Percentiles rank a stretch among this genome's conserved stretches.
Conservation (phyloP, 2,329 filamentous ascomycete species). For the Xylaria sp. region DNA sequence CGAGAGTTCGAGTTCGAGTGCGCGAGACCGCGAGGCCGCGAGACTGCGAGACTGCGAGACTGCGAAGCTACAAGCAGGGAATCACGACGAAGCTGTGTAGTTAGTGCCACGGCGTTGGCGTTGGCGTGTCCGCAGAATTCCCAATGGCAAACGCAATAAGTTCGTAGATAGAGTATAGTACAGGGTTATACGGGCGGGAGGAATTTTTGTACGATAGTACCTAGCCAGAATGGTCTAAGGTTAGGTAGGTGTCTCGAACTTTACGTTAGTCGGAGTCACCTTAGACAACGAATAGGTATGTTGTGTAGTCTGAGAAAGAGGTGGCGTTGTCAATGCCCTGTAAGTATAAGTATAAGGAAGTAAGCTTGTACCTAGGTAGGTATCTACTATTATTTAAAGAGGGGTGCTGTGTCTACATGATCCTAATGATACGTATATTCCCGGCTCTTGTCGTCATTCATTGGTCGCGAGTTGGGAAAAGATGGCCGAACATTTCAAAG, state of each 20-base stretch:
- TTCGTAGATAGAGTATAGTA: background rate
- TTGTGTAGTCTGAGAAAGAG: background rate
- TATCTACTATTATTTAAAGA: background rate
- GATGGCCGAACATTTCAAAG: background rate
- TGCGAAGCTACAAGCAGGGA: too few species aligned
- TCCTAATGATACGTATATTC: background rate
- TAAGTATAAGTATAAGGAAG: too few species aligned
- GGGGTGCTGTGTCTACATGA: background rate
- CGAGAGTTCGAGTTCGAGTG: background rate
- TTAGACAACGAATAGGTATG: background rate
- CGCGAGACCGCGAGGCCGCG: background rate
- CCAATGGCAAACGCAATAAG: background rate
- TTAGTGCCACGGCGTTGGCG: background rate
- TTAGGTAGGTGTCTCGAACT: background rate
- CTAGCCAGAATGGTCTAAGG: background rate
- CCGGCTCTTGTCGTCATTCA: background rate
- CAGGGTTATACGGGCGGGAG: background rate
- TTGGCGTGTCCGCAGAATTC: background rate
- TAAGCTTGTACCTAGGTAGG: background rate
- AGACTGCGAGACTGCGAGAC: too few species aligned
- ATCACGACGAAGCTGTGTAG: background rate
- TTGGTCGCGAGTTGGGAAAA: background rate
- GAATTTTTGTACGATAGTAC: background rate
- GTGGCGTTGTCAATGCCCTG: background rate
- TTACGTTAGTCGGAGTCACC: slow-evolving; percentile 1